These are phyloP conservation scores for Dentipellis sp. DNA, from an alignment of 768 basidiomycete species.

Conservation along the genomic window DNA sequence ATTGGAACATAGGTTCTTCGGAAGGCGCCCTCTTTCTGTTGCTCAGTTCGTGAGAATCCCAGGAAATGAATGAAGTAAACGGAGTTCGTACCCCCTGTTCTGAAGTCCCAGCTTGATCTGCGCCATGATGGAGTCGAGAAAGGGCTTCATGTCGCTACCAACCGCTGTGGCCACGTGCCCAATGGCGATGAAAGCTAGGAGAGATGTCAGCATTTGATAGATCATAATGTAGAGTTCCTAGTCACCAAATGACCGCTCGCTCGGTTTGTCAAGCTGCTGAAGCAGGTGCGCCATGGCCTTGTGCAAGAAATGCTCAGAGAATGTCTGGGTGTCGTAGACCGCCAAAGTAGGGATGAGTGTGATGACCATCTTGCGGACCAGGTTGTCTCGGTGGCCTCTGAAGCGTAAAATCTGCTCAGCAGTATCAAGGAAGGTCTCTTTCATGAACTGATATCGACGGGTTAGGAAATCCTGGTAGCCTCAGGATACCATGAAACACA, in stretches of 20 bases:
- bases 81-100: constrained; percentile 59
- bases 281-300: constrained; percentile 90
- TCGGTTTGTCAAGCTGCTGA: constrained; percentile 79
- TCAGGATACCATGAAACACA: constrained; percentile 18
- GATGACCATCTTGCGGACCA: constrained; percentile 91
- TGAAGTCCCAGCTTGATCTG: constrained; percentile 88
- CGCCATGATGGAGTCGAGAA: constrained; percentile 83
- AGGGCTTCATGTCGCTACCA: constrained; percentile 91
- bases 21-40: constrained; percentile 80
- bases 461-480: not conserved
- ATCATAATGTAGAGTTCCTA: not conserved
- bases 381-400: constrained; percentile 76
- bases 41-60: constrained; percentile 21
- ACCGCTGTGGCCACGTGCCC: constrained; percentile 91
- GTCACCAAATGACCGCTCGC: constrained; percentile 81
- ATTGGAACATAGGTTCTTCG: constrained; percentile 96
- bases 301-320: constrained; percentile 85
- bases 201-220: constrained; percentile 4
- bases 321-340: constrained; percentile 88
- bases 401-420: constrained; percentile 88
- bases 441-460: constrained; percentile 59
- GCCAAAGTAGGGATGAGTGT: constrained; percentile 93
- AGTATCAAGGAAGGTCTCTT: constrained; percentile 74
- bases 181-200: constrained; percentile 86
- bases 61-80: constrained; percentile 1